Evolutionary conservation across 2,329 filamentous ascomycete species (phyloP).

Genomic region (Stagonosporopsis rhizophila): DNA sequence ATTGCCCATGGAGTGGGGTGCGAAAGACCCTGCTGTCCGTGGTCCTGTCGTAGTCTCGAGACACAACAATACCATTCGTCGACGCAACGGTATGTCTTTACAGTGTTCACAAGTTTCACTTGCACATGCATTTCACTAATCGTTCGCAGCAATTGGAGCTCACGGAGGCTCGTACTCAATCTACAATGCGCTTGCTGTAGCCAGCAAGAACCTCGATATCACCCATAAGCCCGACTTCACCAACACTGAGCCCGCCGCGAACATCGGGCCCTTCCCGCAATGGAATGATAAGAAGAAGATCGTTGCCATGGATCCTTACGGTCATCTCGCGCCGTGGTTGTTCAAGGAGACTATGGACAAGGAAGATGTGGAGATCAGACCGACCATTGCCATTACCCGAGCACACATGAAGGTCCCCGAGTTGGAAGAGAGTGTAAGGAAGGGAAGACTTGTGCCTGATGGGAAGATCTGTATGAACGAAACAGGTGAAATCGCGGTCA

Average conservation of each 20-base stretch:
- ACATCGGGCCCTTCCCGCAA: slow-evolving; percentile 86
- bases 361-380: slow-evolving; percentile 83
- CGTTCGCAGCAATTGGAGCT: slow-evolving; percentile 65
- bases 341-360: slow-evolving; percentile 80
- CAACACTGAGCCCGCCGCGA: slow-evolving; percentile 90
- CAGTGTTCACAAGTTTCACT: background rate
- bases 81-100: slow-evolving; percentile 74
- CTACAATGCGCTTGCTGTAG: slow-evolving; percentile 91
- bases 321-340: slow-evolving; percentile 84
- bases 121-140: slow-evolving; percentile 19
- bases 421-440: slow-evolving; percentile 83
- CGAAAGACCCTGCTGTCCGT: slow-evolving; percentile 73
- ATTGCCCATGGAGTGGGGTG: slow-evolving; percentile 87
- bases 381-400: slow-evolving; percentile 89
- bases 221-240: slow-evolving; percentile 81
- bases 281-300: slow-evolving; percentile 94
- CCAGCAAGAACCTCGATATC: slow-evolving; percentile 83
- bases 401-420: slow-evolving; percentile 98
- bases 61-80: slow-evolving; percentile 74
- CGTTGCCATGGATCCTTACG: slow-evolving; percentile 94
- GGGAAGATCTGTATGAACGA: slow-evolving; percentile 90
- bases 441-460: slow-evolving; percentile 77
- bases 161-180: slow-evolving; percentile 94
- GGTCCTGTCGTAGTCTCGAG: slow-evolving; percentile 90
- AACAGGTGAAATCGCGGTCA: slow-evolving; percentile 87